Conservation (phyloP, 2,329 filamentous ascomycete species). For the Fusarium buxicola region DNA sequence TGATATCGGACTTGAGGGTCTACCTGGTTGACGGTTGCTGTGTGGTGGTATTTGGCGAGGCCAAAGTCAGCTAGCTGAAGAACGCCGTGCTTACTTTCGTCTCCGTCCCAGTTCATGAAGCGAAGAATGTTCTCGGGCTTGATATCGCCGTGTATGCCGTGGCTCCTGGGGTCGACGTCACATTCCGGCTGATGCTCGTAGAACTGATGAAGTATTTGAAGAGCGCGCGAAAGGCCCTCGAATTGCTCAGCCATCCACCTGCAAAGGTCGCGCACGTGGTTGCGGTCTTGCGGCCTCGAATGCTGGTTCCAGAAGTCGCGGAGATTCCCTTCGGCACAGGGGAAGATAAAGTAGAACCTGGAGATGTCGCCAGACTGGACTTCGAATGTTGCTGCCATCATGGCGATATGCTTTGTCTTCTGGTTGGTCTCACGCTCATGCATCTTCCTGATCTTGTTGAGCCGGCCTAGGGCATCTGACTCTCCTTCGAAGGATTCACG, state of each 20-base stretch:
- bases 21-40: slow-evolving; percentile 6
- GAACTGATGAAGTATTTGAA: background rate
- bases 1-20: background rate
- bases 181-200: background rate
- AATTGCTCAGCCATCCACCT: background rate
- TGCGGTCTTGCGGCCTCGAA: background rate
- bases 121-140: slow-evolving; percentile 19
- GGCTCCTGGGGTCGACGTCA: slow-evolving; percentile 2
- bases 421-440: background rate
- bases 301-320: slow-evolving; percentile 3
- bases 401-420: slow-evolving; percentile 1
- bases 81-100: background rate
- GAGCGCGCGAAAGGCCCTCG: background rate
- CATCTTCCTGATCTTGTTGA: background rate
- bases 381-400: slow-evolving; percentile 13
- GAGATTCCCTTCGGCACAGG: slow-evolving; percentile 11
- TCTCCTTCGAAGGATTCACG: background rate
- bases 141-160: slow-evolving; percentile 20
- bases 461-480: background rate
- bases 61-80: slow-evolving; percentile 22
- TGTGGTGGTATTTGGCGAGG: slow-evolving; percentile 11
- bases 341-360: slow-evolving; percentile 14
- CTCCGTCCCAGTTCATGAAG: slow-evolving; percentile 8
- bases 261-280: background rate
- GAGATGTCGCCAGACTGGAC: background rate